phyloP scores from a whole-genome alignment of 2,329 filamentous ascomycete genomes.

The Aspergillus latus region DNA sequence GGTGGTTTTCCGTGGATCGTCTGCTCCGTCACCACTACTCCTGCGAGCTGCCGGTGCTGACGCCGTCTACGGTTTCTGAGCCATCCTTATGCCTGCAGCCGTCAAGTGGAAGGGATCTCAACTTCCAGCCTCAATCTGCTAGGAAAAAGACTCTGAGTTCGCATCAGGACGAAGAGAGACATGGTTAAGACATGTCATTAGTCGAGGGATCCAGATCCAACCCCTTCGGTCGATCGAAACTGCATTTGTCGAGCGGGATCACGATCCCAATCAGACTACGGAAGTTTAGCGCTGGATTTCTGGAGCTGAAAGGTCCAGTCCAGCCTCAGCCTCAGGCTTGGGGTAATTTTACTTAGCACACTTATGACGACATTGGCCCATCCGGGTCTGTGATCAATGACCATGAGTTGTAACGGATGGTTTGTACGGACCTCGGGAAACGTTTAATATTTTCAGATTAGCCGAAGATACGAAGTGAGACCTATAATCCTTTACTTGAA shows the following conservation, averaged over 20 bases:
- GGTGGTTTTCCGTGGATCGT: slow-evolving; percentile 23
- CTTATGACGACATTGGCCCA: slow-evolving; percentile 17
- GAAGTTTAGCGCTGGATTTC: neutral
- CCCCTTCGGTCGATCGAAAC: slow-evolving; percentile 24
- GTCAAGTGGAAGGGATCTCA: slow-evolving; percentile 9
- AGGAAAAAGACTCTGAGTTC: neutral
- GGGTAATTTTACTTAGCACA: slow-evolving; percentile 7
- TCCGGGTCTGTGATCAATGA: neutral
- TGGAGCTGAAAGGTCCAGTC: slow-evolving; percentile 20
- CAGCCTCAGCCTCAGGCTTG: slow-evolving; percentile 18
- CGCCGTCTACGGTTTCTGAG: slow-evolving; percentile 7
- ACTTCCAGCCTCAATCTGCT: neutral
- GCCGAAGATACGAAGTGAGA: no score
- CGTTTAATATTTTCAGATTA: no score
- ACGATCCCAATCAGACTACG: slow-evolving; percentile 4
- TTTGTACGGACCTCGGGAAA: neutral
- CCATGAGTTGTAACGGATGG: neutral
- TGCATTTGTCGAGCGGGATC: slow-evolving; percentile 14
- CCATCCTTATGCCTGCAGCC: slow-evolving; percentile 8
- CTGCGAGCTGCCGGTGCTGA: slow-evolving; percentile 18
- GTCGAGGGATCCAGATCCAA: slow-evolving; percentile 17
- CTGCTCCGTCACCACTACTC: slow-evolving; percentile 18
- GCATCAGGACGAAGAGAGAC: neutral
- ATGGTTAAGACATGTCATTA: neutral
- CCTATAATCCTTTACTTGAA: no score